Evolutionary conservation across 225 moss, liverwort and hornwort species (phyloP), one percentile per base, ranked within the genome.

Genomic region (Pseudisothecium myosuroides): DNA sequence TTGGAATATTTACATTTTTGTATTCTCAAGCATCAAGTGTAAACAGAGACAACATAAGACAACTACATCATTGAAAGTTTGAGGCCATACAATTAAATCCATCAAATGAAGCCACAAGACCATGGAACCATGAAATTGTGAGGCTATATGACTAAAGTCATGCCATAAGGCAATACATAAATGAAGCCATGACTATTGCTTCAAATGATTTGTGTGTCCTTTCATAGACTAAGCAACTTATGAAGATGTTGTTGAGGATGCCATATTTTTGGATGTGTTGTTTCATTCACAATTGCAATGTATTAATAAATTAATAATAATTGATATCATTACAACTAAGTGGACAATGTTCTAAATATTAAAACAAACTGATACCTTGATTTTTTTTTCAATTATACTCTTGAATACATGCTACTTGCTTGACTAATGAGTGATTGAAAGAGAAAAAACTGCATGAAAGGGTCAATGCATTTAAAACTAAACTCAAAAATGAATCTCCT

Each of bases 11-110:
- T 19, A 55, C 19, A 19, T 7, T 55, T 55, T 55, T 55, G 55
- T 55, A 7, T 55, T 55, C 8, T 55, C 2, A 6, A 19, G 55
- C 55, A 67, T n/a, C 2, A 37, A 2, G 22, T n/a, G 21, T 67
- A 12, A n/a, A n/a, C 1, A n/a, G 2, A n/a, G 4, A 23, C 1
- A 3, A 12, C 1, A 12, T 2, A 67, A 37, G 21, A 4, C 2
- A 76, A 76, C 3, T 21, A 76, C 5, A 21, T 8, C 5, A 19
- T 31, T 47, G 49, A 49, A 75, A 49, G 11, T 74, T 47, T 49
- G 7, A 74, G 1, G 31, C 31, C 4, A 47, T 11, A 49, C 12
- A 3, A 31, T 4, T 18, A 19, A 47, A 11, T 19, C 7, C 32
- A 75, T 49, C 19, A 75, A 75, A 31, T 49, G 32, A 49, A 75